A percentile compares a stretch with the other conserved stretches of the same genome.
phyloP scores from a whole-genome alignment of 768 basidiomycete genomes.

The Lactifluus hygrophoroides region DNA sequence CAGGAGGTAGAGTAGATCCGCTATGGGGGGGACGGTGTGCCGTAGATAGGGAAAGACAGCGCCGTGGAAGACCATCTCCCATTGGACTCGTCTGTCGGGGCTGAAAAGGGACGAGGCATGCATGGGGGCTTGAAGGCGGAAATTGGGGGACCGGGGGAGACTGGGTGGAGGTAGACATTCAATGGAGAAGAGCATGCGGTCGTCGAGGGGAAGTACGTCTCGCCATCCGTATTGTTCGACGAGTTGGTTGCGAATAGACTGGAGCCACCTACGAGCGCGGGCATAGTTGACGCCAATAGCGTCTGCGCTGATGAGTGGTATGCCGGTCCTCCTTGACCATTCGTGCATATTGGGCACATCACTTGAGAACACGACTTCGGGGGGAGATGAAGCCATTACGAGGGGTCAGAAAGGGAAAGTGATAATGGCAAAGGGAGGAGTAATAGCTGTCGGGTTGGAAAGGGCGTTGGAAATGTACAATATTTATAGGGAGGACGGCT shows the following conservation, averaged over 20 bases:
- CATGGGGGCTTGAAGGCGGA: conserved; percentile 64
- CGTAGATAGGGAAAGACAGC: conserved; percentile 33
- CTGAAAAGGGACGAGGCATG: conserved; percentile 82
- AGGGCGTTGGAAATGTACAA: conserved; percentile 5
- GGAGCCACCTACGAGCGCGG: conserved; percentile 69
- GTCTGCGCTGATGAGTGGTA: conserved; percentile 76
- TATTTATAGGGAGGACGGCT: conserved; percentile 18
- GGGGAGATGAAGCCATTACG: conserved; percentile 28
- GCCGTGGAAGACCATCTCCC: conserved; percentile 79
- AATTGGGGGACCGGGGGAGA: conserved; percentile 66
- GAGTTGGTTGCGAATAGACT: conserved; percentile 51
- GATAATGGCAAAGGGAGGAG: conserved; percentile 16
- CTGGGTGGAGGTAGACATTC: conserved; percentile 66
- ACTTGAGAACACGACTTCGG: conserved; percentile 68
- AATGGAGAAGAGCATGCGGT: conserved; percentile 69
- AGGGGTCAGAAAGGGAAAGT: conserved; percentile 14
- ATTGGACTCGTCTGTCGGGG: conserved; percentile 74
- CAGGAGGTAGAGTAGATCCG: conserved; percentile 32
- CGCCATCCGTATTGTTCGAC: conserved; percentile 64
- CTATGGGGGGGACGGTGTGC: conserved; percentile 31
- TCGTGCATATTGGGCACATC: conserved; percentile 76
- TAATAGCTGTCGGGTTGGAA: conserved; percentile 4
- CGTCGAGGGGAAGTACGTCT: conserved; percentile 49
- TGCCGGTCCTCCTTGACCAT: conserved; percentile 72
- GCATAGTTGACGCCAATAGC: conserved; percentile 75